Base-by-base conservation (phyloP, 768 basidiomycete genomes). In the Mycena sanguinolenta region DNA sequence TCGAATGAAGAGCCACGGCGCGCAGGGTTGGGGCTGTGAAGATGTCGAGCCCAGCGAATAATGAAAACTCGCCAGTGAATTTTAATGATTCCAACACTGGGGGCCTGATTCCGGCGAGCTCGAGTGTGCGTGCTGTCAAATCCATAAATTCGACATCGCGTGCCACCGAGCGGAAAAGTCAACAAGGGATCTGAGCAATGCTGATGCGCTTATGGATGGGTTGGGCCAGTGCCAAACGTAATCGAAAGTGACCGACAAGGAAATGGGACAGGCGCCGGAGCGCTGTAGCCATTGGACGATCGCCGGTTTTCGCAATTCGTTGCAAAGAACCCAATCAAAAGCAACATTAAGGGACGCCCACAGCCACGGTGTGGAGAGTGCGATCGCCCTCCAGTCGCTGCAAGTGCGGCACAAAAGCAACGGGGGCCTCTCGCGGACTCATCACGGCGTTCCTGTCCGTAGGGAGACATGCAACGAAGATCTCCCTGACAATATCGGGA, bases 401-500 rank as follows among this genome's bases (percentile, higher is more conserved):
- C 50, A 63, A 21, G 53, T 63, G 4, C 52, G 58, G 19, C 58
- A 42, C n/a, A 67, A 30, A 19, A 39, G 39, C 39, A 39, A 14
- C 39, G 39, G 39, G n/a, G 3, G 39, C 39, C 39, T 39, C 39
- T 17, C 16, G 28, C 3, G 66, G 49, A 27, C 23, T 42, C 49
- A 67, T 67, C 12, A 54, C 59, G n/a, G 42, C 28, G 52, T 61
- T 54, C 17, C 53, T 23, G 58, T 32, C 34, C 12, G 59, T 30
- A 21, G 59, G 66, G 23, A 67, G 66, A 25, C 66, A 67, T 16
- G 66, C 66, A 27, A 44, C 12, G n/a, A 63, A 53, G n/a, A 39
- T 39, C 39, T 39, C 39, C 16, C 39, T 7, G 13, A 39, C 39
- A 39, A 39, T 5, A 39, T 39, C 39, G 3, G 39, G 3, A 17